phyloP scores from a whole-genome alignment of 495 filamentous ascomycete genomes.

The Glutinoglossum americanum region DNA sequence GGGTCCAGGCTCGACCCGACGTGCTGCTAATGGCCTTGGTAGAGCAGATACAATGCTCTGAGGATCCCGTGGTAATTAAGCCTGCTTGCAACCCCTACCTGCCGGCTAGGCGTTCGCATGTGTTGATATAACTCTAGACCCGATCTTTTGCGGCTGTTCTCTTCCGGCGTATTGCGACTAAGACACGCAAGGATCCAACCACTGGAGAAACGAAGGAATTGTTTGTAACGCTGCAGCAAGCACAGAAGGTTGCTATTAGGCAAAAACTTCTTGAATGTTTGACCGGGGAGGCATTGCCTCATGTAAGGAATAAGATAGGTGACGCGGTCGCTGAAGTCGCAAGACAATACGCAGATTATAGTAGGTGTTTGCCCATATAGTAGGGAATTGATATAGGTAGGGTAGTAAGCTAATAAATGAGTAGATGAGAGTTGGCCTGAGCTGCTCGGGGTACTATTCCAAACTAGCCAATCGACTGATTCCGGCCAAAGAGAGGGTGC shows the following conservation, averaged over 20 bases:
- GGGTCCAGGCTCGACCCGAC: slow-evolving; percentile 61
- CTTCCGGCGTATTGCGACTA: slow-evolving; percentile 80
- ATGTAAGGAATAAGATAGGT: slow-evolving; percentile 82
- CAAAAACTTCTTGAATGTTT: slow-evolving; percentile 61
- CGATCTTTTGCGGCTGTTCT: slow-evolving; percentile 84
- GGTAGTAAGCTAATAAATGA: not conserved
- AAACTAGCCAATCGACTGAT: slow-evolving; percentile 65
- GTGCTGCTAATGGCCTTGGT: slow-evolving; percentile 79
- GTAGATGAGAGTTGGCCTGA: slow-evolving; percentile 78
- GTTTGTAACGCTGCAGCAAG: slow-evolving; percentile 49
- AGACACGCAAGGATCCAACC: slow-evolving; percentile 51
- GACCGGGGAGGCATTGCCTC: slow-evolving; percentile 40
- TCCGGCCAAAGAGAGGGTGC: slow-evolving; percentile 68
- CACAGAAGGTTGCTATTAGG: slow-evolving; percentile 57
- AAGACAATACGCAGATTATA: slow-evolving; percentile 78
- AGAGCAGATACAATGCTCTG: slow-evolving; percentile 63
- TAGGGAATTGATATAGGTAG: not conserved
- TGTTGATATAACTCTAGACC: slow-evolving; percentile 25
- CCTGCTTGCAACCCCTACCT: slow-evolving; percentile 1
- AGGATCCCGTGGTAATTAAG: slow-evolving; percentile 41
- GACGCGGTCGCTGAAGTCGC: slow-evolving; percentile 92
- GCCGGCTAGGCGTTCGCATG: not conserved
- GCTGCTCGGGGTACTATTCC: slow-evolving; percentile 64
- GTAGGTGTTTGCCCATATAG: slow-evolving; percentile 27
- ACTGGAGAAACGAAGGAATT: slow-evolving; percentile 55